Base-by-base conservation (phyloP, 306 rosid species). In the Medicago lupulina region DNA sequence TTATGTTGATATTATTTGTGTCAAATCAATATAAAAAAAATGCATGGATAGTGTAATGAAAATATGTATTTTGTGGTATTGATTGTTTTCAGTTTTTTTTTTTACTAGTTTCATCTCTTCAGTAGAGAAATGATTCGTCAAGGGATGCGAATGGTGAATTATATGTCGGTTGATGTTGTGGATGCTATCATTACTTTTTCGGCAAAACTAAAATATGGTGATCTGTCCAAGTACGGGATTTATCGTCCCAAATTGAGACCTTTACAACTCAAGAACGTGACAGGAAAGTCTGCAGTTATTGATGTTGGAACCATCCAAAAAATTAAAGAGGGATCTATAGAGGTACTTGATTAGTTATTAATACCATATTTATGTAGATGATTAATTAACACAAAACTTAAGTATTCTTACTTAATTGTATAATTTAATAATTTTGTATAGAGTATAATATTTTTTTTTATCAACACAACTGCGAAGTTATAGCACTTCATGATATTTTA, bases 291-390 rank as follows among this genome's bases (percentile, higher is more conserved):
- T 31, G 84, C 88, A 0, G 77, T 87, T 41, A 36, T 90, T 14
- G 93, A 91, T 10, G 87, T 87, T 34, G 93, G 96, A 17, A 76
- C 88, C 18, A 9, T 85, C 17, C 13, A 1, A 18, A 87, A 71
- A 79, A 88, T 91, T 36, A 77, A 60, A 31, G 60, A 50, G 0
- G 88, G 88, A 36, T 49, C 67, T 14, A 85, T 91, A 4, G 54
- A 84, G 91, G 93, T 86, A 36, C 1, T 9, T 44, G 3, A 12
- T 25, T 59, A 59, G 16, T 59, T 23, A 6, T 0, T 44, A 44
- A 13, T 11, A 44, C 49, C 11, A 4, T 44, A 3, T 11, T 41
- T 41, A 2, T 10, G 12, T 41, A 9, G 11, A 40, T 8, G 9
- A 40, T 10, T 8, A 8, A 8, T 40, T 40, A 5, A 40, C 44